These are phyloP conservation scores for Quercus tomentella DNA, from an alignment of 331 rosid species.

Conservation along the genomic window DNA sequence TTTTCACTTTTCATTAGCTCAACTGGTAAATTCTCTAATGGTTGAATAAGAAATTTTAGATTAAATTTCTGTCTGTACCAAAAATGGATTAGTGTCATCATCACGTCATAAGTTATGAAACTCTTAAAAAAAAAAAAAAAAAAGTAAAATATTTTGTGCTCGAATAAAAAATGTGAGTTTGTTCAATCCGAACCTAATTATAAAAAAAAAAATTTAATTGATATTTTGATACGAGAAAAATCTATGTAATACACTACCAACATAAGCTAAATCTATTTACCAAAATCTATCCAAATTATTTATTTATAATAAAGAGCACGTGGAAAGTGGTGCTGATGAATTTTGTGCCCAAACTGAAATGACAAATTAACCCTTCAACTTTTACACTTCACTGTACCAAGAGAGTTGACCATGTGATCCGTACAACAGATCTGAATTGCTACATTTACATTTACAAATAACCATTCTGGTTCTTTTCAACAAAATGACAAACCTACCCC, in stretches of 20 bases:
- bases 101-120: too few relatives aligned
- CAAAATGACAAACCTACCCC: slow-evolving; percentile 25
- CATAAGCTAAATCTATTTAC: too few relatives aligned
- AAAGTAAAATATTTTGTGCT: too few relatives aligned
- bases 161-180: too few relatives aligned
- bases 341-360: not conserved
- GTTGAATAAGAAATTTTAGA: accelerated
- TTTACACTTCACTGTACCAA: not conserved
- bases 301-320: slow-evolving; percentile 37
- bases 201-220: not conserved
- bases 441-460: too few relatives aligned
- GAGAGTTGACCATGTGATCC: slow-evolving; percentile 10
- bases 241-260: too few relatives aligned
- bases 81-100: accelerated
- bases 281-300: too few relatives aligned
- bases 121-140: too few relatives aligned
- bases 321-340: slow-evolving; percentile 27
- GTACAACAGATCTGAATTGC: slow-evolving; percentile 14
- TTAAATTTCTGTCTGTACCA: accelerated
- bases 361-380: slow-evolving; percentile 21
- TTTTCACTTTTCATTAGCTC: too few relatives aligned
- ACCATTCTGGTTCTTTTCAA: not conserved
- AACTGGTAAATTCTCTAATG: accelerated
- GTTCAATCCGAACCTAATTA: too few relatives aligned
- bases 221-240: too few relatives aligned